Conservation (phyloP, 139 green algal genomes). For the Haematococcus lacustris region DNA sequence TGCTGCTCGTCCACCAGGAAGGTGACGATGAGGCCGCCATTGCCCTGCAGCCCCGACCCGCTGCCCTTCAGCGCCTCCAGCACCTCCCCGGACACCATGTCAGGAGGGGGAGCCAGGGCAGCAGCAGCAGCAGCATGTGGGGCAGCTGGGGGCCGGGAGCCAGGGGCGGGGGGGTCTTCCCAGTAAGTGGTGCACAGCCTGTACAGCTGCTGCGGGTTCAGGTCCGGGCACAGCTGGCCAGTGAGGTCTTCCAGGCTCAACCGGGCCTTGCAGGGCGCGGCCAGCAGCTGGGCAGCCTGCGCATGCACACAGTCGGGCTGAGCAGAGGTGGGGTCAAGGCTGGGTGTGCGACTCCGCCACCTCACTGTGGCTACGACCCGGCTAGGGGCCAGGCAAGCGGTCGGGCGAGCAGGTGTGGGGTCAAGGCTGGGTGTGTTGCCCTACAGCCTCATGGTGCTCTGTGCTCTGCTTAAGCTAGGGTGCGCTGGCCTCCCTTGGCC, state of each 20-base stretch:
- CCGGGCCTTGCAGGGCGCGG: slow-evolving; percentile 23
- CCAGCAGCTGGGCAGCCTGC: no score
- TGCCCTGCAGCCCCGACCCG: slow-evolving; percentile 14
- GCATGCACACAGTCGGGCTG: no score
- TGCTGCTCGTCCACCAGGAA: slow-evolving; percentile 30
- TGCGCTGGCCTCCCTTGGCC: no score
- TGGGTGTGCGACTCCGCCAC: no score
- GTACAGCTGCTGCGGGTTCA: slow-evolving; percentile 33
- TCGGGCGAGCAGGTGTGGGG: no score
- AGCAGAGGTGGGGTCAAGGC: no score
- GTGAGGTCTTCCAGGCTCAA: slow-evolving; percentile 29
- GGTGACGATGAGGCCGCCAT: slow-evolving; percentile 35
- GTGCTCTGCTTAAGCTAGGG: no score
- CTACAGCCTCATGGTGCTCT: no score
- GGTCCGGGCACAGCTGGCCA: slow-evolving; percentile 18
- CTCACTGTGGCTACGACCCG: no score
- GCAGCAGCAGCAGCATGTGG: not conserved
- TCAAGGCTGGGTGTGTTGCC: no score
- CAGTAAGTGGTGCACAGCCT: slow-evolving; percentile 38
- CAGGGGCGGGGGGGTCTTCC: slow-evolving; percentile 30
- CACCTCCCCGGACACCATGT: slow-evolving; percentile 23
- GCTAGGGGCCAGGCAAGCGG: no score
- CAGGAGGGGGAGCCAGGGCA: not conserved
- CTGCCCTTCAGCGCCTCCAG: slow-evolving; percentile 32
- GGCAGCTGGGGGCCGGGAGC: not conserved